Evolutionary conservation across 768 basidiomycete species (phyloP), one percentile per base, ranked within the genome.

Genomic region (Pleurotus salmoneostramineus): DNA sequence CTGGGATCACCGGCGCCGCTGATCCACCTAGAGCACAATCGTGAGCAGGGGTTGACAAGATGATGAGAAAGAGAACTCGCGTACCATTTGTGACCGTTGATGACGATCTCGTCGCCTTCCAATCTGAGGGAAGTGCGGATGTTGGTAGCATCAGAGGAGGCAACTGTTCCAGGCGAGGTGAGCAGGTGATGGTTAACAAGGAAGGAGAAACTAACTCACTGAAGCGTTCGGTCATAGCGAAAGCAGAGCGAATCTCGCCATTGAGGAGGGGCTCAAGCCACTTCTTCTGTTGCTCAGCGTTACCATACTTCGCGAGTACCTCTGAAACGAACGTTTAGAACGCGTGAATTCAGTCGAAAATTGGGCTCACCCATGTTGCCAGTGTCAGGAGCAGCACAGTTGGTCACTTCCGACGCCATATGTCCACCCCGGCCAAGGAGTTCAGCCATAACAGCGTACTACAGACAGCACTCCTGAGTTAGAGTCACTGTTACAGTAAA

Each of bases 361-460:
- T 14, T 15, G 43, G 5, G 71, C 83, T 37, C 63, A 92, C 93
- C 94, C 95, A 98, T 98, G 71, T 98, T 98, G 1, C 95, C 96
- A 4, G 96, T 98, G 72, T 98, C 96, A 33, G 96, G 96, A 11
- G 95, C 95, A 27, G 95, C 87, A 73, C 95, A 98, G 67, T 99
- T 99, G 57, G 91, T 86, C 10, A 82, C 85, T 74, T 98, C 88
- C 17, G 95, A 86, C 2, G 89, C 93, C 50, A 95, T 73, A 62
- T 87, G 87, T 6, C 89, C 88, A 17, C 82, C 87, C 57, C 93
- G 85, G 3, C 95, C 95, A 63, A 98, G 82, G 45, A 97, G 72
- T 72, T 97, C 96, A n/a, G 95, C 95, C 88, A 98, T 97, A 32
- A 98, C 89, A 40, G 91, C 93, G 69, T 99, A 98, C 93, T 95